Evolutionary conservation across 306 rosid species (phyloP), one percentile per base, ranked within the genome.

Genomic region (Fagus crenata): DNA sequence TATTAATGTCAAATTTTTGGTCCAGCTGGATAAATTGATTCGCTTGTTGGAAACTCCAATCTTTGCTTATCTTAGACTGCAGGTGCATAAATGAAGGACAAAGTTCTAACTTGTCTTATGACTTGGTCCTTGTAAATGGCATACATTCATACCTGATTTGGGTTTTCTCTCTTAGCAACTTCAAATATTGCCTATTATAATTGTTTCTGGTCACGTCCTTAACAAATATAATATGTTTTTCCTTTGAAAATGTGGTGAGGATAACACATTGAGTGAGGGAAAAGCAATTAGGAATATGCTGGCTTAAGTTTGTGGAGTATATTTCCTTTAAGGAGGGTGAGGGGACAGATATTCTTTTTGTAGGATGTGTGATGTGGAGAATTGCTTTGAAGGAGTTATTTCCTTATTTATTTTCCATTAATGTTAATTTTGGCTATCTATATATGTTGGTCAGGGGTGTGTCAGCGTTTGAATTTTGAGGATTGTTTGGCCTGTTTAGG

Each of bases 31-130:
- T 82, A 96, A 96, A 81, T 78, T 96, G 90, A 84, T 96, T 84
- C 92, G 93, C 75, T 87, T 96, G 82, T 86, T 96, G 78, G 99
- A 96, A 89, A 92, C 99, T 81, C 99, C 98, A 15, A 87, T 86
- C 81, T 96, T 96, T 40, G 88, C 91, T 7, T 89, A 86, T 85
- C 97, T 96, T 71, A 86, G 99, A 92, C 84, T 96, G 85, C 99
- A 96, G 99, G 99, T 96, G 78, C 75, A 65, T 73, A 42, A 67
- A 22, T 58, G 35, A 77, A 73, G 60, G 11, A 43, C 12, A 80
- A 53, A 49, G 71, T 77, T 61, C 69, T 42, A 51, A 36, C 80
- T 40, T 68, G 67, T 67, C 67, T 79, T 74, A 14, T 46, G 61
- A 59, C 53, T 63, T 65, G 36, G 51, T 79, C 49, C 69, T 65